Evolutionary conservation across 257 asterid species (phyloP).

Genomic region (Haberlea rhodopensis): DNA sequence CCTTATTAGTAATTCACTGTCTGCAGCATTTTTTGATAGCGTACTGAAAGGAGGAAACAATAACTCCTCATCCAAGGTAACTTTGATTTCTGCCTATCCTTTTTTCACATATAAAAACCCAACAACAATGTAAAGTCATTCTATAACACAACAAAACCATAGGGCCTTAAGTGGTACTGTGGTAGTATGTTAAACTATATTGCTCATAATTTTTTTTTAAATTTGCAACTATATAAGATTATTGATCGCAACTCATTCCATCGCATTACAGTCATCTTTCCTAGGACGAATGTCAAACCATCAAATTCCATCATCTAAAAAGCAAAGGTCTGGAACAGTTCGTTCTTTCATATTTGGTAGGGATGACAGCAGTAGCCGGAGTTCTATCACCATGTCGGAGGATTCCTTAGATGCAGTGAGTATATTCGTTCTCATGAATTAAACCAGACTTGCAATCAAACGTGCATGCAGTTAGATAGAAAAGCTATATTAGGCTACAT

Average conservation of each 20-base stretch:
- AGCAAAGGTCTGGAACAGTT: conserved; percentile 58
- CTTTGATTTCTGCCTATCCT: too few relatives aligned
- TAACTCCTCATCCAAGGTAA: conserved; percentile 65
- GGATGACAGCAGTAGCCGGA: conserved; percentile 86
- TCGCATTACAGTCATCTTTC: conserved; percentile 72
- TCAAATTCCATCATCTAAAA: conserved; percentile 54
- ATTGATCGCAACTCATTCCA: too few relatives aligned
- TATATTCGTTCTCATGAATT: conserved; percentile 13
- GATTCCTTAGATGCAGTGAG: conserved; percentile 67
- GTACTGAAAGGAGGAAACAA: conserved; percentile 55
- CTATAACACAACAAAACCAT: too few relatives aligned
- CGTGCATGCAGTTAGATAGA: neutral
- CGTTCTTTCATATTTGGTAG: conserved; percentile 87
- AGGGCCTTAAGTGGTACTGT: neutral
- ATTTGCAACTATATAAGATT: too few relatives aligned
- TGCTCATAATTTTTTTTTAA: too few relatives aligned
- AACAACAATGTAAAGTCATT: neutral
- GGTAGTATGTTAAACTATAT: neutral
- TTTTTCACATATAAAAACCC: too few relatives aligned
- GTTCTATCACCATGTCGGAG: conserved; percentile 61
- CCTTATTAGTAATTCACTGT: conserved; percentile 26
- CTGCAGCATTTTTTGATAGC: conserved; percentile 78
- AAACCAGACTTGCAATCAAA: neutral
- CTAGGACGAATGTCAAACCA: conserved; percentile 63
- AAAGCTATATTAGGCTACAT: neutral